Evolutionary conservation across 2,329 filamentous ascomycete genomes (phyloP).

Genomic region (Fusarium penzigii): DNA sequence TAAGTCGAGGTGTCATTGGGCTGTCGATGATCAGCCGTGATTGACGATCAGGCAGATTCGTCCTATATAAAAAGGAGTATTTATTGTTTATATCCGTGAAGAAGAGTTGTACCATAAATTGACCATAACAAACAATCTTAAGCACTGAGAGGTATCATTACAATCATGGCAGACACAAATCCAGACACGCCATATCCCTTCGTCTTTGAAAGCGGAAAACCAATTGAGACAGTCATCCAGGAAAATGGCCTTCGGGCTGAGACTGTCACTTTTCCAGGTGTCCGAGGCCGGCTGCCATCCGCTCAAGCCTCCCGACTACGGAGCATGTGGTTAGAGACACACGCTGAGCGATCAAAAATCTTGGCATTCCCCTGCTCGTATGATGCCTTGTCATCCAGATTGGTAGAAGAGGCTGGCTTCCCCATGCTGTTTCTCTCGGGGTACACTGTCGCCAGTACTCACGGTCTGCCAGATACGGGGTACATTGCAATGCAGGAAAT

Average conservation of each 20-base stretch:
- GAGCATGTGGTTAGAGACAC: neutral
- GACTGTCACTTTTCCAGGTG: neutral
- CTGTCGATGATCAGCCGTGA: neutral
- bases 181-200: neutral
- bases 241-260: neutral
- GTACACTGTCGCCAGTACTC: conserved; percentile 41
- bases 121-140: neutral
- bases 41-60: neutral
- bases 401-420: conserved; percentile 48
- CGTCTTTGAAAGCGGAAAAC: neutral
- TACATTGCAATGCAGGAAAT: conserved; percentile 51
- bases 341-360: neutral
- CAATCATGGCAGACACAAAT: neutral
- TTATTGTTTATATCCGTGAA: neutral
- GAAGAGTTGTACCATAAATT: neutral
- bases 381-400: conserved; percentile 17
- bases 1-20: neutral
- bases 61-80: neutral
- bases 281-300: neutral
- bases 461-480: conserved; percentile 48
- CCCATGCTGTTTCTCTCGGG: conserved; percentile 47
- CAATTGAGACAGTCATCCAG: neutral
- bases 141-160: neutral
- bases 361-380: neutral
- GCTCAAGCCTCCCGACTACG: neutral